Evolutionary conservation across 305 asterid genomes (phyloP), one percentile per base, ranked within the genome.

Genomic region (Ajuga reptans): DNA sequence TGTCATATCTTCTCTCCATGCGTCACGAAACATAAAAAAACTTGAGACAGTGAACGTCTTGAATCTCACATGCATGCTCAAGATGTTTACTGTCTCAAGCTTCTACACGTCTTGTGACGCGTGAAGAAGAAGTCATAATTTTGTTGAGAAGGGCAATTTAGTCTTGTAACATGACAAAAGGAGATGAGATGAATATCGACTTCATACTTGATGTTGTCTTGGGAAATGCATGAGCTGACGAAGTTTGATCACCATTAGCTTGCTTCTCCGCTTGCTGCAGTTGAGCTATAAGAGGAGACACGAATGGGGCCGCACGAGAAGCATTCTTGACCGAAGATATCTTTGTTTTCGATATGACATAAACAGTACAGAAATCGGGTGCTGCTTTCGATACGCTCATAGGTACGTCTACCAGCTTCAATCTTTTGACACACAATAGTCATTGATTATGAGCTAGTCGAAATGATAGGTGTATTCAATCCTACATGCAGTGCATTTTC

Each of bases 351-450:
- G 99, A 90, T 74, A 93, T 93, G 9, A 90, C 95, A 60, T 87
- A 89, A 68, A 89, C 90, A 0, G 96, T 86, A 71, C 96, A 86
- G 75, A 90, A 93, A 62, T 93, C 99, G 0, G 99, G 99, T 50
- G 95, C 88, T 55, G 66, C 65, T 80, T 90, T 93, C 4, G 90
- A 76, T 8, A 84, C 76, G 37, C 84, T 81, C 18, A 68, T 83
- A 9, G 97, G 97, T 51, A 79, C 17, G 71, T 93, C 99, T 10
- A 75, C 77, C 61, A 77, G 82, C 85, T 84, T 90, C 65, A 93
- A 77, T 79, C 92, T 85, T 78, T 91, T 84, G 86, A 75, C 58
- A 36, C 52, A 66, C 15, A 37, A 63, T 12, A 59, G 18, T 29
- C 54, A 5, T n/a, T 49, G 29, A 27, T 76, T 36, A 64, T 16